Evolutionary conservation across 2,329 filamentous ascomycete genomes (phyloP), one percentile per base, ranked within the genome.

Genomic region (Diaporthe ilicicola): DNA sequence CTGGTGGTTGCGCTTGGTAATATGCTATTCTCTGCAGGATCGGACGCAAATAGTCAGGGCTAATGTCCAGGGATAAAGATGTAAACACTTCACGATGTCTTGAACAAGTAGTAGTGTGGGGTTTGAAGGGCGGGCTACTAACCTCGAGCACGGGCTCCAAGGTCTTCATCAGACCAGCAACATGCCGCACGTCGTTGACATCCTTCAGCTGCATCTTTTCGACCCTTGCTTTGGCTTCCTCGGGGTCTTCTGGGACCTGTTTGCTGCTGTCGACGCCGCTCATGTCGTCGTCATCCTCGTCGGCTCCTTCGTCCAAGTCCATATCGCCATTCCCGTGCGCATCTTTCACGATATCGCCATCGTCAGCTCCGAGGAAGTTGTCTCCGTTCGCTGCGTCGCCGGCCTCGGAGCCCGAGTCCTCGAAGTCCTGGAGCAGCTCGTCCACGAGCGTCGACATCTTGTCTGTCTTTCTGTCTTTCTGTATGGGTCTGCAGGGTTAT

Each of bases 341-440:
- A 69, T 74, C 76, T 75, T 78, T 78, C 64, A 79, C 74, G 69
- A 81, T 79, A 22, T 82, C 78, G 37, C 83, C 81, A 65, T 83
- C 81, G 50, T 85, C 81, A 67, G 82, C 80, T 67, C 83, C 83
- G 74, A 86, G 82, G 34, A 82, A 78, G 39, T 78, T 79, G 73
- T 85, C 84, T 65, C 87, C 84, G 70, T 88, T 85, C 56, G 87
- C 85, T 39, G 89, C 85, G 44, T 90, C 89, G 73, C 92, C 91
- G 46, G 88, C 89, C 76, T 96, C 93, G 66, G 94, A 94, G 65
- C 91, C 94, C 7, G 91, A 93, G 78, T 97, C 94, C 77, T 94
- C 94, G 74, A 97, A 96, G 80, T 97, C 94, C 78, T 96, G 93
- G 76, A 98, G 87, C 13, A 99, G 89, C 80, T 98, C 95, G 78